phyloP scores from a whole-genome alignment of 2,329 filamentous ascomycete species.

The Penicillium corylophilum region DNA sequence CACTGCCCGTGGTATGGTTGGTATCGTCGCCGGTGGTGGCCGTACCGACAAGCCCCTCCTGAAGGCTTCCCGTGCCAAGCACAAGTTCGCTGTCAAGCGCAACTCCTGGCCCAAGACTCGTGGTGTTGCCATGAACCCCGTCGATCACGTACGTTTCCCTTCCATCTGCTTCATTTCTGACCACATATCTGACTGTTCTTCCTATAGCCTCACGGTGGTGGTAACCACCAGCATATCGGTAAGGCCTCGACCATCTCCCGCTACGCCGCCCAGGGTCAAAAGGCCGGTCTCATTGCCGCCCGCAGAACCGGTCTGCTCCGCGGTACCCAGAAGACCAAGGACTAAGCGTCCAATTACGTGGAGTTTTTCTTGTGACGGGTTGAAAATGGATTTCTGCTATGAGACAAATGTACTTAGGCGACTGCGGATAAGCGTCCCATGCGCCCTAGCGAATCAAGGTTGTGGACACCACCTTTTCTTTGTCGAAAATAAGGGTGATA shows the following conservation, averaged over 20 bases:
- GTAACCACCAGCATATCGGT: constrained; percentile 99
- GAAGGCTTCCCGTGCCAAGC: constrained; percentile 99
- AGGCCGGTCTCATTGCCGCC: constrained; percentile 99
- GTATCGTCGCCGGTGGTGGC: constrained; percentile 98
- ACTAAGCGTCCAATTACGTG: constrained; percentile 65
- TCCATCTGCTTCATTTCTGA: background rate
- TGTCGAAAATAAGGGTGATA: constrained; percentile 31
- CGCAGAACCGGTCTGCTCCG: constrained; percentile 99
- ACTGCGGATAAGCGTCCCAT: constrained; percentile 39
- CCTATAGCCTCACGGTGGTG: constrained; percentile 80
- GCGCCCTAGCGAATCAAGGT: constrained; percentile 42
- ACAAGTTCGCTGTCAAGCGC: constrained; percentile 99
- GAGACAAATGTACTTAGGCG: constrained; percentile 45
- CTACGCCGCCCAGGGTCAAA: constrained; percentile 97
- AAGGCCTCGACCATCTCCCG: constrained; percentile 99
- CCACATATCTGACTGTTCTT: constrained; percentile 21
- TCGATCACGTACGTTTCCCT: constrained; percentile 72
- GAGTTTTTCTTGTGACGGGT: constrained; percentile 58
- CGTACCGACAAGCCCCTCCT: constrained; percentile 99
- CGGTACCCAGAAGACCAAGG: constrained; percentile 99
- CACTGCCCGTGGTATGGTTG: constrained; percentile 94
- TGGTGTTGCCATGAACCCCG: constrained; percentile 99
- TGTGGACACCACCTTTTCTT: constrained; percentile 38
- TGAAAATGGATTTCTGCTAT: constrained; percentile 43
- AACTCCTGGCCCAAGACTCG: constrained; percentile 99